phyloP scores from a whole-genome alignment of 2,329 filamentous ascomycete genomes.

The Huntiella bhutanensis region DNA sequence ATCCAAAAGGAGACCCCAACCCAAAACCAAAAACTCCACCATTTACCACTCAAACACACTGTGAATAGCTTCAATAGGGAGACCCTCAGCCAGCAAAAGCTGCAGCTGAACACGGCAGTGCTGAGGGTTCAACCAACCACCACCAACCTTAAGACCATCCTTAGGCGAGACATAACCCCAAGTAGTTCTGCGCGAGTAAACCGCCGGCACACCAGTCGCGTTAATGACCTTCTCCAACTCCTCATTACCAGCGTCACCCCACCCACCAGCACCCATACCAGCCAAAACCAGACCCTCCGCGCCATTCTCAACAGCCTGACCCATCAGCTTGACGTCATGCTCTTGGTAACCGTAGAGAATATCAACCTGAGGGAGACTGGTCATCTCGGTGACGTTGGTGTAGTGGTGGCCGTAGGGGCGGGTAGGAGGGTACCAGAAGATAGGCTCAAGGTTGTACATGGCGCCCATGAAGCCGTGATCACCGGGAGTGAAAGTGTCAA shows the following conservation, averaged over 20 bases:
- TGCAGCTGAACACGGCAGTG: constrained; percentile 35
- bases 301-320: constrained; percentile 28
- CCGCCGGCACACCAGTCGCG: constrained; percentile 27
- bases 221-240: constrained; percentile 20
- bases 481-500: constrained; percentile 40
- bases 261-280: constrained; percentile 34
- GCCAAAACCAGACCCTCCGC: constrained; percentile 36
- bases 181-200: constrained; percentile 31
- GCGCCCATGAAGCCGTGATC: constrained; percentile 39
- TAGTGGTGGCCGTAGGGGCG: constrained; percentile 27
- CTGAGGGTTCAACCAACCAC: constrained; percentile 35
- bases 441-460: constrained; percentile 37
- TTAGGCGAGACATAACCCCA: constrained; percentile 30
- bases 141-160: constrained; percentile 23
- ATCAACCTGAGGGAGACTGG: constrained; percentile 31
- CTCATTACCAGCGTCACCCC: constrained; percentile 25
- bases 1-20: neutral
- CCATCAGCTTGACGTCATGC: constrained; percentile 27
- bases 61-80: constrained; percentile 10
- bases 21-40: neutral
- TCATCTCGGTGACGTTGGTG: constrained; percentile 20
- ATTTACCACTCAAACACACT: constrained; percentile 8
- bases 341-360: constrained; percentile 37
- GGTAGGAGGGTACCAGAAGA: constrained; percentile 38
- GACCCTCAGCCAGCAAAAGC: constrained; percentile 19